Evolutionary conservation across 306 rosid genomes (phyloP).

Genomic region (Sindora glabra): DNA sequence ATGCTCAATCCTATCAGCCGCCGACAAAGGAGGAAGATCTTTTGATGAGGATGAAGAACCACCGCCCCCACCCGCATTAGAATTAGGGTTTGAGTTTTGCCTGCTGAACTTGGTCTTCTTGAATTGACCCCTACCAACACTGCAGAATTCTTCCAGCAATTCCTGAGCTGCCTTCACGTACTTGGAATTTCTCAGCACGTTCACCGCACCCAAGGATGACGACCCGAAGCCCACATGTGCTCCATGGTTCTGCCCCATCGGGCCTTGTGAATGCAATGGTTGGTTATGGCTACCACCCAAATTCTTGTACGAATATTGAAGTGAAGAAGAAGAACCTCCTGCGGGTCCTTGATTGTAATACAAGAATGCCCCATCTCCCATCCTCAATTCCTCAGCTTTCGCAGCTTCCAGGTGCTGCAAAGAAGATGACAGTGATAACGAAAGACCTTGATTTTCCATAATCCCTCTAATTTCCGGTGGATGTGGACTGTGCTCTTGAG

Average conservation of each 20-base stretch:
- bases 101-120: slow-evolving; percentile 51
- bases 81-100: slow-evolving; percentile 62
- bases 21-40: slow-evolving; percentile 51
- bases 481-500: slow-evolving; percentile 23
- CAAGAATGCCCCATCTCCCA: slow-evolving; percentile 39
- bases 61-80: slow-evolving; percentile 30
- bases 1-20: slow-evolving; percentile 78
- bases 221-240: slow-evolving; percentile 40
- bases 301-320: slow-evolving; percentile 40
- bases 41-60: slow-evolving; percentile 52
- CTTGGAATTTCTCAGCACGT: slow-evolving; percentile 67
- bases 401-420: slow-evolving; percentile 60
- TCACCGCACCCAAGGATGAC: slow-evolving; percentile 50
- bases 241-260: slow-evolving; percentile 24
- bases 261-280: slow-evolving; percentile 47
- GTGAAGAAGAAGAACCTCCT: slow-evolving; percentile 18
- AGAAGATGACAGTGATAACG: slow-evolving; percentile 55
- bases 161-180: slow-evolving; percentile 73
- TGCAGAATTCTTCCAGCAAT: slow-evolving; percentile 75
- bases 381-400: slow-evolving; percentile 60
- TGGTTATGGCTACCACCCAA: slow-evolving; percentile 16
- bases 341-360: slow-evolving; percentile 31
- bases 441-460: slow-evolving; percentile 65
- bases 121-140: slow-evolving; percentile 71
- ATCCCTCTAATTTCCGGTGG: slow-evolving; percentile 26